Conservation (phyloP, 257 asterid species). For the Prunella vulgaris region DNA sequence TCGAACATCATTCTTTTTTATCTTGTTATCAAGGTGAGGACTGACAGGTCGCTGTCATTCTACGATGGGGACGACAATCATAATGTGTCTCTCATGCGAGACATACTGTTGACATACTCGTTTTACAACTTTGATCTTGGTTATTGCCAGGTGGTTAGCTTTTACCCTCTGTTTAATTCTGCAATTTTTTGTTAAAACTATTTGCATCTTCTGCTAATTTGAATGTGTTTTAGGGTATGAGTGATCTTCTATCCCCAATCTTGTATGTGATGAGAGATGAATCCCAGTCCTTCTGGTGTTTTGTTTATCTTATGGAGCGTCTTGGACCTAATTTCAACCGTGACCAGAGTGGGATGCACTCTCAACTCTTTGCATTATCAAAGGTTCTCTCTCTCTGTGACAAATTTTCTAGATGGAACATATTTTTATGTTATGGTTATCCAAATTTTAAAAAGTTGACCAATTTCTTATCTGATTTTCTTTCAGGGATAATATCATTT, state of each 20-base stretch:
- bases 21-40: conserved; percentile 72
- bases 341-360: conserved; percentile 97
- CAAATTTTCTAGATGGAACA: neutral
- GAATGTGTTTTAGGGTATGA: conserved; percentile 76
- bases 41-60: conserved; percentile 78
- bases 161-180: neutral
- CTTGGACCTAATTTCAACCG: conserved; percentile 99
- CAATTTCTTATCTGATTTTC: too few relatives aligned
- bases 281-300: conserved; percentile 95
- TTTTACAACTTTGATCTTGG: conserved; percentile 99
- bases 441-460: neutral
- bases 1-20: neutral
- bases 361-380: conserved; percentile 92
- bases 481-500: neutral
- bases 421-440: neutral
- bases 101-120: conserved; percentile 90
- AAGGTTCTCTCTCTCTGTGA: conserved; percentile 52
- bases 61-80: conserved; percentile 98
- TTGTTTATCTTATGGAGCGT: conserved; percentile 83
- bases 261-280: conserved; percentile 87
- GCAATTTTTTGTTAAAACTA: conserved; percentile 6
- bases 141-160: conserved; percentile 80
- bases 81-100: conserved; percentile 74
- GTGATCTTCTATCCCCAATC: conserved; percentile 96
- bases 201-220: conserved; percentile 15